Evolutionary conservation across 2,329 filamentous ascomycete genomes (phyloP), one percentile per base, ranked within the genome.

Genomic region (Escovopsis sp.): DNA sequence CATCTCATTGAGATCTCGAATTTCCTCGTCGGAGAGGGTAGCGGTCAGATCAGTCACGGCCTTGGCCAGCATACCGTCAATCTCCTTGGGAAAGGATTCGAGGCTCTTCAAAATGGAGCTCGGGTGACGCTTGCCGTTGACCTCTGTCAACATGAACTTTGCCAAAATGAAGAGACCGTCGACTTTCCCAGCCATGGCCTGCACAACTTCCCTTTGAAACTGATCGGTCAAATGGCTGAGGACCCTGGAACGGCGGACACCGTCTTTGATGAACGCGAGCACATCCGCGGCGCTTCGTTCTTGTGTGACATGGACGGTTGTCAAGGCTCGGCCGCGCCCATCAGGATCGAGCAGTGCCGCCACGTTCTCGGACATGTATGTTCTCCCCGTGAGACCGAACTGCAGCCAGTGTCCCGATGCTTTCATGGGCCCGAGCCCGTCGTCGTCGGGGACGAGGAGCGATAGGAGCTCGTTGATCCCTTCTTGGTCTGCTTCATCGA

Each of bases 111-210:
- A 58, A 1, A 62, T 71, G 0, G 65, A 64, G 7, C 61, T 57
- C 0, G 66, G 63, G 35, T 68, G 67, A 3, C 60, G 57, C 43
- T 69, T 62, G 29, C 63, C 62, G 16, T 58, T 61, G 3, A 71
- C 54, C 39, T 74, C 70, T 5, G 64, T 64, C 3, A 74, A 43
- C 67, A 71, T 70, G 36, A 70, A 63, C 42, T 68, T 64, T 37
- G 67, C 67, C 37, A 68, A 58, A 15, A 70, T 66, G 47, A 71
- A 71, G 14, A 70, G 58, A 0, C 67, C 67, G 15, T 67, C 62
- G 1, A 66, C 66, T 15, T 64, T 61, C 6, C 57, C 56, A 4
- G 57, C 56, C 50, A 70, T 58, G 7, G 57, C 59, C 3, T 60
- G 50, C 2, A 65, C 55, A 4, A 70, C 58, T 29, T 62, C 57